phyloP scores from a whole-genome alignment of 2,329 filamentous ascomycete species.

The Sarocladium brachiariae region DNA sequence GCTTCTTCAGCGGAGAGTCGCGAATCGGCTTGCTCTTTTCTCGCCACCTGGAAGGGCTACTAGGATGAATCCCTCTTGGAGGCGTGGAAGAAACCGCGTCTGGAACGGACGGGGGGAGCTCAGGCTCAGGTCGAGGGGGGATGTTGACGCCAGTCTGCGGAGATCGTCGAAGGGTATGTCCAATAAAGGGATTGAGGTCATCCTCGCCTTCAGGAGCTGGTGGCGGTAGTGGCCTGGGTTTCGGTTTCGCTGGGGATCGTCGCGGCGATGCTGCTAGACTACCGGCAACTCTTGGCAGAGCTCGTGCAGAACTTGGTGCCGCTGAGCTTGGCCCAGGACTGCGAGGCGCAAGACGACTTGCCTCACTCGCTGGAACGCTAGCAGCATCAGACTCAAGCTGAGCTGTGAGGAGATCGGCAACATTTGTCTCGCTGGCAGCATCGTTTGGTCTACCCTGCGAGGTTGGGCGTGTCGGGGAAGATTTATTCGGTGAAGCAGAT shows the following conservation, averaged over 20 bases:
- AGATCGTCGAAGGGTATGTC: constrained; percentile 26
- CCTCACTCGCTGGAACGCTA: constrained; percentile 19
- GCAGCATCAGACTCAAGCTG: constrained; percentile 22
- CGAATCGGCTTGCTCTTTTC: constrained; percentile 27
- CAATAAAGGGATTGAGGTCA: constrained; percentile 33
- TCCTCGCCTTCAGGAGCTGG: constrained; percentile 36
- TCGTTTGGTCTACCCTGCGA: constrained; percentile 14
- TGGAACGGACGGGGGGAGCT: constrained; percentile 51
- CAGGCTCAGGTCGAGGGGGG: constrained; percentile 44
- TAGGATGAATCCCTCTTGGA: constrained; percentile 53
- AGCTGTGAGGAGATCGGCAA: constrained; percentile 22
- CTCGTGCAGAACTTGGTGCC: neutral
- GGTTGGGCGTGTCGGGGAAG: constrained; percentile 12
- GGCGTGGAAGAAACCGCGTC: constrained; percentile 50
- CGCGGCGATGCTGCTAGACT: constrained; percentile 28
- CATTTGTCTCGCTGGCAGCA: constrained; percentile 18
- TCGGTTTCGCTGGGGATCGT: constrained; percentile 35
- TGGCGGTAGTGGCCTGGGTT: constrained; percentile 40
- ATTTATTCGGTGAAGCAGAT: constrained; percentile 29
- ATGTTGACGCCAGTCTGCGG: constrained; percentile 11
- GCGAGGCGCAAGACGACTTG: constrained; percentile 10
- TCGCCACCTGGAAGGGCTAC: constrained; percentile 41
- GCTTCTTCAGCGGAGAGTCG: constrained; percentile 44
- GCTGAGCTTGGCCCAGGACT: constrained; percentile 3
- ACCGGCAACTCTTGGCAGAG: constrained; percentile 16